A percentile compares a stretch with the other conserved stretches of the same genome.
phyloP scores from a whole-genome alignment of 768 basidiomycete genomes.

The Trametes meyenii region DNA sequence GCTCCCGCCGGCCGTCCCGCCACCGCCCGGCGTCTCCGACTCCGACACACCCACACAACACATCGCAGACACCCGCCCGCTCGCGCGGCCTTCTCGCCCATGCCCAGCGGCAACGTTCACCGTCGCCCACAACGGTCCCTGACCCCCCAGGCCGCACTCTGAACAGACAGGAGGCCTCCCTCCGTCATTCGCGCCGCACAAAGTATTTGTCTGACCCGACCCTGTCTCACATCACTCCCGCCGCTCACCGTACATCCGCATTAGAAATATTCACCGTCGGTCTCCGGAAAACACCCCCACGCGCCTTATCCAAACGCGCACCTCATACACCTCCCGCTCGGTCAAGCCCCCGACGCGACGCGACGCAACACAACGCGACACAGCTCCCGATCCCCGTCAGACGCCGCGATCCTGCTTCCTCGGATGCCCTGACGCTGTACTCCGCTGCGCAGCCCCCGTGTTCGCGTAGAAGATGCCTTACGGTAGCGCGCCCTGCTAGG shows the following conservation, averaged over 20 bases:
- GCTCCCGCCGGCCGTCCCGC: conserved; percentile 2
- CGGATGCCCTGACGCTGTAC: too few relatives aligned
- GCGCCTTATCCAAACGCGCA: neutral
- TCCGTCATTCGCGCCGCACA: neutral
- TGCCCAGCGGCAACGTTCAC: too few relatives aligned
- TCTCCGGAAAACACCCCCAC: neutral
- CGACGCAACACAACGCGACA: neutral
- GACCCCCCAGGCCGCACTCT: too few relatives aligned
- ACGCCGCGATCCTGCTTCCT: neutral
- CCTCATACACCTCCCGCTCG: neutral
- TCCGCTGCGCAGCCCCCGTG: too few relatives aligned
- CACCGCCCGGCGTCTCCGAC: neutral
- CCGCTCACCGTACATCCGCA: conserved; percentile 14
- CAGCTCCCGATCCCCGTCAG: conserved; percentile 6
- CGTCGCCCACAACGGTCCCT: too few relatives aligned
- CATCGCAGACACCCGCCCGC: too few relatives aligned
- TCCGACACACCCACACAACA: too few relatives aligned
- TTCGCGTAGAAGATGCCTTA: too few relatives aligned
- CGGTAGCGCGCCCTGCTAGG: too few relatives aligned
- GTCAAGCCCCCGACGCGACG: neutral
- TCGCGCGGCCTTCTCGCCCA: too few relatives aligned
- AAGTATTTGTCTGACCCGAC: conserved; percentile 1
- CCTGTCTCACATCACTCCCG: conserved; percentile 14
- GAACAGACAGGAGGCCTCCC: neutral
- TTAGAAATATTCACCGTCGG: conserved; percentile 7